Evolutionary conservation across 108 stramenopile species (phyloP), one percentile per base, ranked within the genome.

Genomic region (Tribonema minus): DNA sequence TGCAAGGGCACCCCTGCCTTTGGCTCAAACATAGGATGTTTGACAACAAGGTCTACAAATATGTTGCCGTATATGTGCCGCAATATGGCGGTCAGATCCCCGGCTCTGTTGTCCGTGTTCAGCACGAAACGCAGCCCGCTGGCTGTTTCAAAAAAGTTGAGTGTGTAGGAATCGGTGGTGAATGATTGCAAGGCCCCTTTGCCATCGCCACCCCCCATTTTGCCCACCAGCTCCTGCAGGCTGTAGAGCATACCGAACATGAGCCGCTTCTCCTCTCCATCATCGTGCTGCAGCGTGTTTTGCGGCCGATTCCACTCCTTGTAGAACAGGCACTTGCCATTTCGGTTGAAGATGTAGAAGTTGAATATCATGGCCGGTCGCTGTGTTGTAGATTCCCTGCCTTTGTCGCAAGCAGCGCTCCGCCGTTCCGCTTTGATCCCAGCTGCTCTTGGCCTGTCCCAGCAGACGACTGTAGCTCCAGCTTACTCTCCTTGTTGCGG

Each of bases 181-280:
- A 81, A 37, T 4, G 79, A 64, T 41, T 75, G 74, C 33, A 75
- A 46, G 1, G 61, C 74, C 23, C 64, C 46, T 2, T 40, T 27
- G 9, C 27, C 64, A 2, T 64, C 64, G 30, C 66, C 74, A 25
- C 39, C 41, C 32, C 64, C 64, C 74, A 75, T 75, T 20, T 75
- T 75, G 6, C 64, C 66, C 34, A 75, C 74, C 23, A 75, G 32
- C 26, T 75, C 74, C 74, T 75, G 74, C 5, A 54, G 37, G 37
- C 80, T 82, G 81, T 74, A 82, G 67, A 81, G 80, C 80, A 81
- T 81, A 32, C 83, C 83, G 37, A 84, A 84, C 60, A 84, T 74
- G 80, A 84, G 80, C 38, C 79, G 38, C 67, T 73, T 65, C 63
- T 80, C 72, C 72, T 84, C 83, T n/a, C 67, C 80, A 9, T 60